A percentile compares a stretch with the other conserved stretches of the same genome.
Conservation (phyloP, 495 filamentous ascomycete species). For the Neurospora sp. region DNA sequence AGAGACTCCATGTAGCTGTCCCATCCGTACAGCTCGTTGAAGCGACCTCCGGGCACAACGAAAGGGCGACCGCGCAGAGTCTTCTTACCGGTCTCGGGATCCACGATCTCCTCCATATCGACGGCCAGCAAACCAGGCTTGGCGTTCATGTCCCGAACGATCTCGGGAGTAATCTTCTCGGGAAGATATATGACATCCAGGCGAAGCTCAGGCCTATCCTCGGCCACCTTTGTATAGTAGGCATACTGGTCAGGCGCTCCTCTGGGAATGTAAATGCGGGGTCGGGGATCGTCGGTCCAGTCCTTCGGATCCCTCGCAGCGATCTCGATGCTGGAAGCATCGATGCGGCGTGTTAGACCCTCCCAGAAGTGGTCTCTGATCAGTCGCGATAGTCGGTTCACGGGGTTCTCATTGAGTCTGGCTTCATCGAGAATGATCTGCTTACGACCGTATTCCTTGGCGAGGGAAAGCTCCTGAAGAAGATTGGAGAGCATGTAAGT, state of each 20-base stretch:
- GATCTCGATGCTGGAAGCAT: conserved; percentile 74
- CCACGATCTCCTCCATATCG: conserved; percentile 67
- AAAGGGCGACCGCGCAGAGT: conserved; percentile 76
- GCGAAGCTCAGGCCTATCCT: conserved; percentile 64
- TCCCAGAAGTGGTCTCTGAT: conserved; percentile 88
- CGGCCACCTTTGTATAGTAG: conserved; percentile 73
- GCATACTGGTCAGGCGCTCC: conserved; percentile 77
- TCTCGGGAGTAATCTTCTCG: conserved; percentile 63
- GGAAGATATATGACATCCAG: conserved; percentile 75
- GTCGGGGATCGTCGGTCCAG: conserved; percentile 76
- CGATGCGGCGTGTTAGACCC: conserved; percentile 76
- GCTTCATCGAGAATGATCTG: conserved; percentile 80
- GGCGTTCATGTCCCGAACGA: conserved; percentile 59
- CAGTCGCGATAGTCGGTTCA: conserved; percentile 70
- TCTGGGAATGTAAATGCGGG: conserved; percentile 84
- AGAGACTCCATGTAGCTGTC: conserved; percentile 96
- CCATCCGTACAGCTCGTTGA: conserved; percentile 97
- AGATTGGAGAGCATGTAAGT: conserved; percentile 95
- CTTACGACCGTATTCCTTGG: conserved; percentile 74
- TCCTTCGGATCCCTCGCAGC: conserved; percentile 85
- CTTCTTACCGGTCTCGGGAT: conserved; percentile 53
- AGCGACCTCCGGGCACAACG: conserved; percentile 88
- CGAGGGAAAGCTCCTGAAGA: conserved; percentile 84
- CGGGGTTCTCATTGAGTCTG: conserved; percentile 84
- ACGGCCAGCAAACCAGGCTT: conserved; percentile 85